phyloP scores from a whole-genome alignment of 2,329 filamentous ascomycete genomes.

The Colletotrichum paranaense region DNA sequence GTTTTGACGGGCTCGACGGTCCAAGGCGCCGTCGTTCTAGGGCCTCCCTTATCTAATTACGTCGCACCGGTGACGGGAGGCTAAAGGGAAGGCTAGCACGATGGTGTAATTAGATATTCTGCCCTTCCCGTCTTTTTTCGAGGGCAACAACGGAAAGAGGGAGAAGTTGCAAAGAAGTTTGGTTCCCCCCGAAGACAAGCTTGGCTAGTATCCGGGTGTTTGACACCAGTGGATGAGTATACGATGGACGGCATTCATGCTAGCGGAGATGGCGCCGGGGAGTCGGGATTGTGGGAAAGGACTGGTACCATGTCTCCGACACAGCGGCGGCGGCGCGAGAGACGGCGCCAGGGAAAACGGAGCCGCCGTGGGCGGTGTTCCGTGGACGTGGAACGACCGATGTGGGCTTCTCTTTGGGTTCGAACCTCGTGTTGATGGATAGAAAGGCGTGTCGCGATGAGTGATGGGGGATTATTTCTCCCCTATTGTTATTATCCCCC shows the following conservation, averaged over 20 bases:
- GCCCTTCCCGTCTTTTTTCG: background rate
- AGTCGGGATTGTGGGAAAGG: background rate
- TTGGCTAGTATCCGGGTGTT: background rate
- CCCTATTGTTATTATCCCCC: background rate
- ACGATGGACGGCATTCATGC: background rate
- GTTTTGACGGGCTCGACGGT: background rate
- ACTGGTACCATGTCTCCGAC: background rate
- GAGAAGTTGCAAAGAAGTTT: background rate
- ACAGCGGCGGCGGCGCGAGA: background rate
- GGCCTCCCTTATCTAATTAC: slow-evolving; percentile 1
- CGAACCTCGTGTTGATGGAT: too few relatives aligned
- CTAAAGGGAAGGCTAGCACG: background rate
- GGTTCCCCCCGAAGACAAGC: background rate
- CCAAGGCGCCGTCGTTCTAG: background rate
- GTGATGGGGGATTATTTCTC: background rate
- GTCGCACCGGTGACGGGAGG: slow-evolving; percentile 2
- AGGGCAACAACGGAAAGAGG: too few relatives aligned
- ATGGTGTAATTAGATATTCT: background rate
- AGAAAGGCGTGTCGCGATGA: background rate
- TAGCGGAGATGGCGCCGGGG: background rate
- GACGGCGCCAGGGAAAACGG: background rate
- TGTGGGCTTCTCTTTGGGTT: background rate
- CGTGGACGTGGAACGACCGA: background rate
- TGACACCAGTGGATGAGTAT: background rate
- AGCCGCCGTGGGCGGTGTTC: background rate